Percentiles rank a stretch among this genome's conserved stretches.
Evolutionary conservation across 805 yeast species (phyloP).

Genomic region (Candida caryicola): DNA sequence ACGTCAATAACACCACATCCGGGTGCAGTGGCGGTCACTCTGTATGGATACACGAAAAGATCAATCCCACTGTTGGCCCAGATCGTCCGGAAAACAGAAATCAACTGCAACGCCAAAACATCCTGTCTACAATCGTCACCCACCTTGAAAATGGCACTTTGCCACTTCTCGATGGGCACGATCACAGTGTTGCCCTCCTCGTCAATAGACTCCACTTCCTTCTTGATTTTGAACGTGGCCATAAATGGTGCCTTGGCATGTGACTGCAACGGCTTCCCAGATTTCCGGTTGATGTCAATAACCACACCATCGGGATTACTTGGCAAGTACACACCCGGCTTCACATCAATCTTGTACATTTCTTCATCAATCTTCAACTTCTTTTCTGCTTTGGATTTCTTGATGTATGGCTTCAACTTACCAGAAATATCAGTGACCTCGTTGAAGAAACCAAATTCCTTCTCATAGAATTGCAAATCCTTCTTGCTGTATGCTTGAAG

Average conservation of each 20-base stretch:
- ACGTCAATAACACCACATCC: conserved; percentile 99
- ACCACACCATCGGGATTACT: conserved; percentile 96
- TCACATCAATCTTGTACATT: conserved; percentile 72
- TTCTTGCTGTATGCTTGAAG: conserved; percentile 53
- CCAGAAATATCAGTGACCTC: conserved; percentile 94
- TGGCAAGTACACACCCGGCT: conserved; percentile 87
- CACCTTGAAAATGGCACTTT: conserved; percentile 95
- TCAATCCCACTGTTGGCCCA: conserved; percentile 89
- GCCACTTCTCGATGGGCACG: conserved; percentile 67
- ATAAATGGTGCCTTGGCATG: conserved; percentile 98
- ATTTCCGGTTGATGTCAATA: conserved; percentile 83
- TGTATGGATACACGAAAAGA: conserved; percentile 84
- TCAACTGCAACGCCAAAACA: conserved; percentile 86
- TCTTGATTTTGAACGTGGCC: conserved; percentile 88
- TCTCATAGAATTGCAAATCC: conserved; percentile 68
- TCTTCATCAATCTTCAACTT: conserved; percentile 95
- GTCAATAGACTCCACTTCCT: conserved; percentile 47
- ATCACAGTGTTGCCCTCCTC: conserved; percentile 32
- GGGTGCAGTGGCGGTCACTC: conserved; percentile 98
- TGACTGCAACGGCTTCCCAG: conserved; percentile 93
- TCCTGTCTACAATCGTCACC: conserved; percentile 99
- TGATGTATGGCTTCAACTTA: conserved; percentile 89
- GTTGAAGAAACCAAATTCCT: conserved; percentile 84
- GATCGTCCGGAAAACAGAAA: conserved; percentile 86
- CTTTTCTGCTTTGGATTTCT: conserved; percentile 93